Conservation (phyloP, 805 yeast species). For the Candida vaughaniae region DNA sequence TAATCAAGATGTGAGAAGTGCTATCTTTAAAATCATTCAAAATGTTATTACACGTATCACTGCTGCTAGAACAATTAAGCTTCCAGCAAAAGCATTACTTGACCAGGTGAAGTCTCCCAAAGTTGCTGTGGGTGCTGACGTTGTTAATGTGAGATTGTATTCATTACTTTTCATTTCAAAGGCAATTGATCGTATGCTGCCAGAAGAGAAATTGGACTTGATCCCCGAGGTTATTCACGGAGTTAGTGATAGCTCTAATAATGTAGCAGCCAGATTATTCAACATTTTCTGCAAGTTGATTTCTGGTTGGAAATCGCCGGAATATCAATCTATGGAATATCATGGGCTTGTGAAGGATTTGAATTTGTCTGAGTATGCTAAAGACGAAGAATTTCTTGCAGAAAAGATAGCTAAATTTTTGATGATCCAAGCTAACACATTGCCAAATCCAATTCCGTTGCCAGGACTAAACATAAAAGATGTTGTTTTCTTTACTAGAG, state of each 20-base stretch:
- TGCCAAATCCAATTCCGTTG: slow-evolving; percentile 31
- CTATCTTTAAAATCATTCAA: slow-evolving; percentile 64
- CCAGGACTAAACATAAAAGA: slow-evolving; percentile 67
- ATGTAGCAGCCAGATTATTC: slow-evolving; percentile 58
- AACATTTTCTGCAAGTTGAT: slow-evolving; percentile 58
- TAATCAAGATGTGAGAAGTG: slow-evolving; percentile 60
- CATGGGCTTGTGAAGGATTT: slow-evolving; percentile 32
- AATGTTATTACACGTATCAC: slow-evolving; percentile 67
- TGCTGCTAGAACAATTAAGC: slow-evolving; percentile 48
- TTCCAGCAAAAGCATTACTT: slow-evolving; percentile 65
- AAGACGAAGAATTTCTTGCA: slow-evolving; percentile 47
- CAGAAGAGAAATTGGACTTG: slow-evolving; percentile 35
- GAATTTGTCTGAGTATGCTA: slow-evolving; percentile 29
- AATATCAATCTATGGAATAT: slow-evolving; percentile 44
- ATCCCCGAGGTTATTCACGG: slow-evolving; percentile 49
- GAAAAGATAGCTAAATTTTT: slow-evolving; percentile 55
- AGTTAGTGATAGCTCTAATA: slow-evolving; percentile 37
- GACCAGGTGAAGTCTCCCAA: slow-evolving; percentile 61
- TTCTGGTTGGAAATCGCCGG: slow-evolving; percentile 47
- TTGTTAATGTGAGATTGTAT: slow-evolving; percentile 51
- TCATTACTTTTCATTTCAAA: slow-evolving; percentile 65
- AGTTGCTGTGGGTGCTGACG: slow-evolving; percentile 20
- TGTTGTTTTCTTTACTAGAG: slow-evolving; percentile 60
- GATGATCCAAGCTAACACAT: slow-evolving; percentile 46
- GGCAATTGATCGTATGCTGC: slow-evolving; percentile 57